Evolutionary conservation across 306 rosid species (phyloP).

Genomic region (Castanea crenata): DNA sequence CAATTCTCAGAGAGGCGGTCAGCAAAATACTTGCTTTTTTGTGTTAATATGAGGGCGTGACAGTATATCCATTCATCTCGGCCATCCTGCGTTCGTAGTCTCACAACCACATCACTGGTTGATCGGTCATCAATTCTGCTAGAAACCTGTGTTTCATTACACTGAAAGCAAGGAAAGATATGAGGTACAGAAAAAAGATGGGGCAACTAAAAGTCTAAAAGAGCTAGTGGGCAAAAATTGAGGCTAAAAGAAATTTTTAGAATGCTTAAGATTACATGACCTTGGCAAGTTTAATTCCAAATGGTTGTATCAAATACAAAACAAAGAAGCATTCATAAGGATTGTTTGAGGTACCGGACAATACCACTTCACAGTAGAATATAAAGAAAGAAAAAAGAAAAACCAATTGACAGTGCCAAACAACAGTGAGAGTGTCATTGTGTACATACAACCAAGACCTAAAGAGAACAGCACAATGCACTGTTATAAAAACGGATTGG

Average conservation of each 20-base stretch:
- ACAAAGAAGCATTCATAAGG: neutral
- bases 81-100: constrained; percentile 80
- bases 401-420: neutral
- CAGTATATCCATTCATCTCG: constrained; percentile 88
- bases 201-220: neutral
- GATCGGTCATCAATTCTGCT: constrained; percentile 60
- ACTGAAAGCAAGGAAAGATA: constrained; percentile 40
- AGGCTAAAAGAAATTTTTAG: neutral
- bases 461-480: too few relatives aligned
- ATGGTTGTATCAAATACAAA: neutral
- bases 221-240: neutral
- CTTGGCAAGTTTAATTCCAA: neutral
- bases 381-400: neutral
- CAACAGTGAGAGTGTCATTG: neutral
- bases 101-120: constrained; percentile 92
- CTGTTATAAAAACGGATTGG: too few relatives aligned
- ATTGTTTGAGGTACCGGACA: constrained; percentile 1
- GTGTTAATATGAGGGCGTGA: constrained; percentile 55
- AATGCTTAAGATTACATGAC: neutral
- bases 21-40: constrained; percentile 71
- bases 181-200: constrained; percentile 2
- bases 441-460: neutral
- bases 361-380: neutral
- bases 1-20: constrained; percentile 85
- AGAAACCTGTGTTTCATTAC: constrained; percentile 39